These are phyloP conservation scores for Lenzites betulinus DNA, from an alignment of 768 basidiomycete genomes.

Conservation along the genomic window DNA sequence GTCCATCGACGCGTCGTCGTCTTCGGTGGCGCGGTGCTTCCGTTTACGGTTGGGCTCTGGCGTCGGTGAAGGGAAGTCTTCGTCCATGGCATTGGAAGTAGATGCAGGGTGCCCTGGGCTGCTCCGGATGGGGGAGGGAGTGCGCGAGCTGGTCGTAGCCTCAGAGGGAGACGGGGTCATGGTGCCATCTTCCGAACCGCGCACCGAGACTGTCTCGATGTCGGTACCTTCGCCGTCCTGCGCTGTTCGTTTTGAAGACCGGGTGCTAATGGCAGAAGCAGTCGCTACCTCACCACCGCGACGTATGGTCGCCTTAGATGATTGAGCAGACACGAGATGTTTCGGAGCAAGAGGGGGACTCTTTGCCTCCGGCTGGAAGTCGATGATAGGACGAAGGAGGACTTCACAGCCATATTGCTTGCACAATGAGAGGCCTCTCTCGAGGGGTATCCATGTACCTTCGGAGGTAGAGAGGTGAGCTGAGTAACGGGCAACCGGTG, in stretches of 20 bases:
- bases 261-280: conserved; percentile 48
- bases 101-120: conserved; percentile 51
- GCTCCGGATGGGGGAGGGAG: conserved; percentile 84
- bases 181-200: conserved; percentile 83
- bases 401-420: conserved; percentile 92
- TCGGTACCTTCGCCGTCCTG: conserved; percentile 59
- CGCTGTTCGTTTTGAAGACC: conserved; percentile 59
- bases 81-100: conserved; percentile 43
- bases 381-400: conserved; percentile 88
- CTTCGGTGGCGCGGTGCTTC: conserved; percentile 48
- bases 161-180: conserved; percentile 90
- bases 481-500: neutral
- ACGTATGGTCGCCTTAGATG: conserved; percentile 41
- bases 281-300: conserved; percentile 21
- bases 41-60: conserved; percentile 46
- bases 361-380: conserved; percentile 86
- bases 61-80: conserved; percentile 38
- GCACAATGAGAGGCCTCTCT: conserved; percentile 81
- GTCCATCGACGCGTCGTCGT: conserved; percentile 47
- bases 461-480: neutral
- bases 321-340: conserved; percentile 80
- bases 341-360: conserved; percentile 96
- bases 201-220: conserved; percentile 62
- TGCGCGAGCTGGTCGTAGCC: conserved; percentile 85
- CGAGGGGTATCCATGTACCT: conserved; percentile 99